phyloP scores from a whole-genome alignment of 202 grass and related monocot species.

The Cymbopogon flexuosus region DNA sequence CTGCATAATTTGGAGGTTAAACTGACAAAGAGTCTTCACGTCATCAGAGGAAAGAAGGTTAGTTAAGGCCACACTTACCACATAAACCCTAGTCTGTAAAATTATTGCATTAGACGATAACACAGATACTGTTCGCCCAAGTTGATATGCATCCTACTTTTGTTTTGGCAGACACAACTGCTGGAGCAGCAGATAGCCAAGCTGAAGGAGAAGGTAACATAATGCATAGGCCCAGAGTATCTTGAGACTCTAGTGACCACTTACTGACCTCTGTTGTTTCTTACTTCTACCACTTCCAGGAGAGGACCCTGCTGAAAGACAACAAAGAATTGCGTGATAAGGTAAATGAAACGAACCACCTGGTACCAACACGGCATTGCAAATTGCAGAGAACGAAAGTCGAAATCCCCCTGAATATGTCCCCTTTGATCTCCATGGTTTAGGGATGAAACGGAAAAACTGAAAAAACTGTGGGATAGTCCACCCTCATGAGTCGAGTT shows the following conservation, averaged over 20 bases:
- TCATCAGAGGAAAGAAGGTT: slow-evolving; percentile 65
- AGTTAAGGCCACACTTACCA: background rate
- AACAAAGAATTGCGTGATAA: slow-evolving; percentile 57
- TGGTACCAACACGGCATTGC: background rate
- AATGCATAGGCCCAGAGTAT: background rate
- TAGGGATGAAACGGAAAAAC: too few species aligned
- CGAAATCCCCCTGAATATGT: too few species aligned
- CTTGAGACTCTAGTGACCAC: background rate
- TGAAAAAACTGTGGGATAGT: background rate
- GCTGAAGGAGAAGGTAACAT: slow-evolving; percentile 65
- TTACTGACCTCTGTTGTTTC: background rate
- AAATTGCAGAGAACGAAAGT: background rate
- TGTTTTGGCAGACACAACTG: slow-evolving; percentile 47
- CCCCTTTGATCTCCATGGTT: too few species aligned
- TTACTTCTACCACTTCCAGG: slow-evolving; percentile 35
- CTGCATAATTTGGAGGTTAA: slow-evolving; percentile 38
- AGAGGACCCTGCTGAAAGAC: slow-evolving; percentile 42
- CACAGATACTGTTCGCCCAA: background rate
- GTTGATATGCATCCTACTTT: slow-evolving; percentile 17
- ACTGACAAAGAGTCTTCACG: slow-evolving; percentile 51
- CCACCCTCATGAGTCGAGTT: background rate
- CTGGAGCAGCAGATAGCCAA: slow-evolving; percentile 54
- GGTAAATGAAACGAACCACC: slow-evolving; percentile 30
- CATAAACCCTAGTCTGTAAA: background rate
- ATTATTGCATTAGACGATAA: background rate